Percentiles rank a stretch among this genome's conserved stretches.
Evolutionary conservation across 2,329 filamentous ascomycete species (phyloP).

Genomic region (Dothistroma septosporum): DNA sequence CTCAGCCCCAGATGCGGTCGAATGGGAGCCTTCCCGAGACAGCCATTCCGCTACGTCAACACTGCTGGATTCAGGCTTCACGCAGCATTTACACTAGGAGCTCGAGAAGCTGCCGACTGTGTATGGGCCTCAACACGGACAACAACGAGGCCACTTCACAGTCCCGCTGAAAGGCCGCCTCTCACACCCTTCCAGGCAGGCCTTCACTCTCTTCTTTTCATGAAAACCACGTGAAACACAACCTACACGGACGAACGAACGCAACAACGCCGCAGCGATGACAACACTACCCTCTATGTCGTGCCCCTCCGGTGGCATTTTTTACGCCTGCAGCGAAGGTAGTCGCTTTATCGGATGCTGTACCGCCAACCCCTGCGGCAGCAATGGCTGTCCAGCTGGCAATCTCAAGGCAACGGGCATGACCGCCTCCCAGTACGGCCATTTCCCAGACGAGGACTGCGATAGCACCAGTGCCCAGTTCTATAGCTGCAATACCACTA

Average conservation of each 20-base stretch:
- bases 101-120: neutral
- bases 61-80: neutral
- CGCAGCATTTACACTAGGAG: neutral
- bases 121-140: neutral
- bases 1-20: neutral
- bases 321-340: constrained; percentile 8
- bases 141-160: neutral
- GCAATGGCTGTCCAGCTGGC: constrained; percentile 6
- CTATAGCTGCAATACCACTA: constrained; percentile 7
- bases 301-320: constrained; percentile 6
- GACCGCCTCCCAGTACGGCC: constrained; percentile 3
- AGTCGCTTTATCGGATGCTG: constrained; percentile 13
- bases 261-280: neutral
- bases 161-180: neutral
- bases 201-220: neutral
- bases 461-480: constrained; percentile 3
- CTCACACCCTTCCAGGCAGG: neutral
- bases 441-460: constrained; percentile 9
- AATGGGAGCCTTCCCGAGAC: neutral
- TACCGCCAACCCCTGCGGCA: constrained; percentile 4
- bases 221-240: neutral
- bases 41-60: neutral
- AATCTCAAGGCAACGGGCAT: constrained; percentile 5
- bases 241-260: neutral
- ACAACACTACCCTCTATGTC: constrained; percentile 3